These are phyloP conservation scores for Xylaria sp. DNA, from an alignment of 2,329 filamentous ascomycete genomes.

Conservation along the genomic window DNA sequence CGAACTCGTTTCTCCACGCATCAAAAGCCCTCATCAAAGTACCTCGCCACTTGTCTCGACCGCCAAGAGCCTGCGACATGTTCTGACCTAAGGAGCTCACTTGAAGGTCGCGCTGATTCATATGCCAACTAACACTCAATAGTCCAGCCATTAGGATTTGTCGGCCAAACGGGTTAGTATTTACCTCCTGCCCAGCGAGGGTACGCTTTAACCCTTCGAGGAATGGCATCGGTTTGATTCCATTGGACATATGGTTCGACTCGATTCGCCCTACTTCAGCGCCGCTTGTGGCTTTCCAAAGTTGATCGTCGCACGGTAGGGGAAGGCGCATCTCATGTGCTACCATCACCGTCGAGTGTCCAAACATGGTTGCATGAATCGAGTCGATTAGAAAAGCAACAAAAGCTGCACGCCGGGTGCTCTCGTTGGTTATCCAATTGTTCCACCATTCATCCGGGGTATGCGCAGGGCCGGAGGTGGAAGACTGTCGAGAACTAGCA, in stretches of 20 bases:
- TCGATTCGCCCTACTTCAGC: slow-evolving; percentile 88
- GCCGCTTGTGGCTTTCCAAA: slow-evolving; percentile 92
- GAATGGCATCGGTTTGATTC: slow-evolving; percentile 86
- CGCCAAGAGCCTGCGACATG: slow-evolving; percentile 82
- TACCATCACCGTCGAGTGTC: slow-evolving; percentile 96
- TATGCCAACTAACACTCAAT: slow-evolving; percentile 94
- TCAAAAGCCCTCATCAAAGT: slow-evolving; percentile 90
- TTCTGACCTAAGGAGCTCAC: slow-evolving; percentile 81
- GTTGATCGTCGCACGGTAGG: slow-evolving; percentile 88
- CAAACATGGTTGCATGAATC: slow-evolving; percentile 97
- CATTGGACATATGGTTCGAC: slow-evolving; percentile 80
- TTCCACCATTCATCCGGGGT: slow-evolving; percentile 94
- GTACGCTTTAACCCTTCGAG: slow-evolving; percentile 91
- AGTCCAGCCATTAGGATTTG: slow-evolving; percentile 94
- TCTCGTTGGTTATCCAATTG: slow-evolving; percentile 94
- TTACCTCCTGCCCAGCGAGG: slow-evolving; percentile 83
- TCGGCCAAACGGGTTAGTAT: slow-evolving; percentile 92
- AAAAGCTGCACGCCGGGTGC: slow-evolving; percentile 89
- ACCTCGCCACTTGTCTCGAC: slow-evolving; percentile 89
- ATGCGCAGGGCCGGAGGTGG: slow-evolving; percentile 69
- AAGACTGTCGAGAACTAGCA: slow-evolving; percentile 69
- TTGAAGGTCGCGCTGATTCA: slow-evolving; percentile 95
- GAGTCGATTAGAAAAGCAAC: slow-evolving; percentile 95
- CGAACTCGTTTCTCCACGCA: slow-evolving; percentile 92
- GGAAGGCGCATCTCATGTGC: slow-evolving; percentile 94